A percentile compares a stretch with the other conserved stretches of the same genome.
Conservation (phyloP, 768 basidiomycete genomes). For the Trametes villosa region DNA sequence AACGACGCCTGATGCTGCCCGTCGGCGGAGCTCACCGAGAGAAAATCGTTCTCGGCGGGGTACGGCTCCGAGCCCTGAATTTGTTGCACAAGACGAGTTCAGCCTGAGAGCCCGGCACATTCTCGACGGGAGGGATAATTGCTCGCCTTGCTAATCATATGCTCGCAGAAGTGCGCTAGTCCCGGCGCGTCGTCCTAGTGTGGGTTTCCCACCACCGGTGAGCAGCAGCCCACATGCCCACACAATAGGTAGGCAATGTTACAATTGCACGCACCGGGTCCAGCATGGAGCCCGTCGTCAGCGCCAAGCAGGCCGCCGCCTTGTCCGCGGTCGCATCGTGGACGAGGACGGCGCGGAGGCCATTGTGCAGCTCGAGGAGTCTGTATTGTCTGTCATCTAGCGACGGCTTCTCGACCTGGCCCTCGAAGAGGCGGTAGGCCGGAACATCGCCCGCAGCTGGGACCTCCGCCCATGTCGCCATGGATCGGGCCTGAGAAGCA, state of each 20-base stretch:
- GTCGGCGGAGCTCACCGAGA: slow-evolving; percentile 26
- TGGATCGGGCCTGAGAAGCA: slow-evolving; percentile 2
- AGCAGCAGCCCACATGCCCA: neutral
- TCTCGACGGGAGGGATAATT: neutral
- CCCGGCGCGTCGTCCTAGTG: slow-evolving; percentile 43
- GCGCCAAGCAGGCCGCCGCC: slow-evolving; percentile 53
- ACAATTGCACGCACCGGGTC: slow-evolving; percentile 45
- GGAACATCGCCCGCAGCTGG: slow-evolving; percentile 16
- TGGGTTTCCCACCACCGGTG: neutral
- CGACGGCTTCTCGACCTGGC: slow-evolving; percentile 37
- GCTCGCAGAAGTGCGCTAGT: slow-evolving; percentile 53
- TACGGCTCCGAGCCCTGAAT: slow-evolving; percentile 38
- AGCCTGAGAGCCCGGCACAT: neutral
- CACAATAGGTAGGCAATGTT: neutral
- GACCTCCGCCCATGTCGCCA: slow-evolving; percentile 17
- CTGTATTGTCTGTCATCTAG: slow-evolving; percentile 47
- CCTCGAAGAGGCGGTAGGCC: slow-evolving; percentile 32
- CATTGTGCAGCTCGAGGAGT: slow-evolving; percentile 50
- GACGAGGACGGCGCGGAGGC: slow-evolving; percentile 55
- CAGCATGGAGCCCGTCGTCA: slow-evolving; percentile 53
- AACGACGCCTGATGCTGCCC: neutral
- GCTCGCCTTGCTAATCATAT: slow-evolving; percentile 49
- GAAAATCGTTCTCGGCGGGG: slow-evolving; percentile 54
- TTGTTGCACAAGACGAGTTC: neutral
- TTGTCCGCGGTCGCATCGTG: slow-evolving; percentile 54